Percentiles rank a stretch among this genome's conserved stretches.
Evolutionary conservation across 2,329 filamentous ascomycete genomes (phyloP).

Genomic region (Ophiocordyceps sinensis): DNA sequence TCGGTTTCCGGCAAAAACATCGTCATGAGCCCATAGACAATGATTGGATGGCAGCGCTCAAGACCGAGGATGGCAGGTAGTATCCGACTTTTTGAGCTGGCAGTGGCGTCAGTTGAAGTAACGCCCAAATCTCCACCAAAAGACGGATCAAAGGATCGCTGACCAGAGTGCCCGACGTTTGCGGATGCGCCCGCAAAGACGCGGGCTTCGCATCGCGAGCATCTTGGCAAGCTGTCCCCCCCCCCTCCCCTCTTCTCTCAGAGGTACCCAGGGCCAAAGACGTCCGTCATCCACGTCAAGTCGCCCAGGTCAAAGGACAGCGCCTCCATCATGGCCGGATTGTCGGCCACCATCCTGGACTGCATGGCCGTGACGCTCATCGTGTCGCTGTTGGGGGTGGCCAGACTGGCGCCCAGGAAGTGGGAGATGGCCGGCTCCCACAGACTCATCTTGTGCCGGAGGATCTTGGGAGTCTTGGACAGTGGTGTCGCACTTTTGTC

Average conservation of each 20-base stretch:
- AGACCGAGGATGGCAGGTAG: background rate
- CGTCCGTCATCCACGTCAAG: constrained; percentile 22
- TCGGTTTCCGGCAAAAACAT: background rate
- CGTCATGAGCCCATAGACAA: background rate
- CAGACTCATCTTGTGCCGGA: constrained; percentile 16
- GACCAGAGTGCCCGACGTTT: no score
- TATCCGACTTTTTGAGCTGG: background rate
- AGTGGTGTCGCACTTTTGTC: constrained; percentile 11
- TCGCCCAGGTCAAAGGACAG: constrained; percentile 18
- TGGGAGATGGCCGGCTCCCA: constrained; percentile 21
- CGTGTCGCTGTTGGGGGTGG: constrained; percentile 14
- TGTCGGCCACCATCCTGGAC: constrained; percentile 6
- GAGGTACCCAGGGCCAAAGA: constrained; percentile 22
- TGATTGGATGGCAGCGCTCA: background rate
- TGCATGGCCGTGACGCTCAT: constrained; percentile 1
- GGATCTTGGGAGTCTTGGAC: constrained; percentile 18
- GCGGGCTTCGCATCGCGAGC: no score
- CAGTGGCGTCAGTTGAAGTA: background rate
- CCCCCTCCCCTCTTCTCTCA: constrained; percentile 2
- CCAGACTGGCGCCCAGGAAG: constrained; percentile 12
- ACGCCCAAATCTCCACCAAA: background rate
- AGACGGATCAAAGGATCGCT: no score
- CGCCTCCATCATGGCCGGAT: constrained; percentile 6
- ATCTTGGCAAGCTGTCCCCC: no score
- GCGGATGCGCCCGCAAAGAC: no score